Conservation (phyloP, 306 rosid species). For the Rosa lucieae region DNA sequence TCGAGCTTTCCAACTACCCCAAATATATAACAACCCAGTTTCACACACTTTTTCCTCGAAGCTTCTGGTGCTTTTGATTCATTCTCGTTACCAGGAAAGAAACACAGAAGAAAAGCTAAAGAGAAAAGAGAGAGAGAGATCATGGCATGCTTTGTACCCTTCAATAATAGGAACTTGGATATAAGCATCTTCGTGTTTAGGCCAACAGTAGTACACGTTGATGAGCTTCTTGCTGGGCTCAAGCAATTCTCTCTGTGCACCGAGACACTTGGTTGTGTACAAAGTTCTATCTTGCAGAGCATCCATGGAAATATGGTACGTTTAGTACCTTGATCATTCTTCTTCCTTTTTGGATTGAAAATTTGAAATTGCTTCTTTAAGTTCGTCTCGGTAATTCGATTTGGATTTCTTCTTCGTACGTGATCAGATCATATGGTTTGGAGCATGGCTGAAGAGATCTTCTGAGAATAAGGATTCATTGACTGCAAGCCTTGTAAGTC, state of each 20-base stretch:
- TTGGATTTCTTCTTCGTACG: constrained; percentile 1
- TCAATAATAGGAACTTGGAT: constrained; percentile 52
- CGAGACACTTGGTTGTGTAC: constrained; percentile 71
- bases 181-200: constrained; percentile 65
- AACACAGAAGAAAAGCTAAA: not conserved
- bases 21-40: not conserved
- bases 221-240: constrained; percentile 59
- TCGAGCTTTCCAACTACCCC: constrained; percentile 15
- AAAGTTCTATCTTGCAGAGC: constrained; percentile 71
- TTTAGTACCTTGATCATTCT: not conserved
- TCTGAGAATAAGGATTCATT: constrained; percentile 51
- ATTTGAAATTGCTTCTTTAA: not conserved
- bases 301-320: constrained; percentile 83
- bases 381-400: not conserved
- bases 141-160: constrained; percentile 69
- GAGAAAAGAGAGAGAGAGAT: not conserved
- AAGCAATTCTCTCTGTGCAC: constrained; percentile 58
- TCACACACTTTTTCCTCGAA: constrained; percentile 1
- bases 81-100: not conserved
- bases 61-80: constrained; percentile 2
- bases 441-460: constrained; percentile 70
- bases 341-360: not conserved
- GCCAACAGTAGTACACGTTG: constrained; percentile 63
- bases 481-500: constrained; percentile 62
- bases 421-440: constrained; percentile 87